Evolutionary conservation across 164 flowering plant species (phyloP), one percentile per base, ranked within the genome.

Genomic region (Magnolia kwangsiensis): DNA sequence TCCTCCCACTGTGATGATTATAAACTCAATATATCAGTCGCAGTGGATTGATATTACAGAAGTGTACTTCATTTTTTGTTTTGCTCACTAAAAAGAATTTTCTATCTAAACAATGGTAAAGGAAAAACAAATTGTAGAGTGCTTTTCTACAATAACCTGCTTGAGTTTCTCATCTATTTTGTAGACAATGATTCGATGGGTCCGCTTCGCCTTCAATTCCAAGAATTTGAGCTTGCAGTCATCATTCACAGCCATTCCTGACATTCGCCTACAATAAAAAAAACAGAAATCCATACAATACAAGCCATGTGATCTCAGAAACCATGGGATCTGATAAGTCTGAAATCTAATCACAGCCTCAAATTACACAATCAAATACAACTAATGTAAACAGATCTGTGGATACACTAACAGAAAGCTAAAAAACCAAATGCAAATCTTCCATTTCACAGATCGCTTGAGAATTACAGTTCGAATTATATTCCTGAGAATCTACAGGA

Each of bases 221-320:
- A 81, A 19, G 69, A 83, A 83, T 77, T 75, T 83, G 6, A 81
- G 80, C 61, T 81, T 84, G 82, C 86, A 84, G 66, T 81, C 84
- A 74, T 84, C 86, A 63, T 84, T 78, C 73, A 84, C 86, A 49
- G 82, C 86, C 81, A 84, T 79, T 11, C 86, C 83, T 16, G 84
- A 80, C 8, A 55, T 80, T 80, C 50, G 84, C 82, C 84, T 82
- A 61, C 49, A 72, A 18, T 23, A 72, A 3, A 51, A 21, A 0
- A 16, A 50, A 50, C 14, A 65, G 20, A 11, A 23, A 65, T 20
- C 2, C 29, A 24, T 20, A 65, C 13, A 20, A 10, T 29, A 65
- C 4, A 29, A n/a, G 4, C 24, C 13, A 31, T 31, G 49, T 50
- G 31, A 55, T 10, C 13, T 55, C 18, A 11, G 50, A 31, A 31